Evolutionary conservation across 257 asterid genomes (phyloP), one percentile per base, ranked within the genome.

Genomic region (Anisodus tanguticus): DNA sequence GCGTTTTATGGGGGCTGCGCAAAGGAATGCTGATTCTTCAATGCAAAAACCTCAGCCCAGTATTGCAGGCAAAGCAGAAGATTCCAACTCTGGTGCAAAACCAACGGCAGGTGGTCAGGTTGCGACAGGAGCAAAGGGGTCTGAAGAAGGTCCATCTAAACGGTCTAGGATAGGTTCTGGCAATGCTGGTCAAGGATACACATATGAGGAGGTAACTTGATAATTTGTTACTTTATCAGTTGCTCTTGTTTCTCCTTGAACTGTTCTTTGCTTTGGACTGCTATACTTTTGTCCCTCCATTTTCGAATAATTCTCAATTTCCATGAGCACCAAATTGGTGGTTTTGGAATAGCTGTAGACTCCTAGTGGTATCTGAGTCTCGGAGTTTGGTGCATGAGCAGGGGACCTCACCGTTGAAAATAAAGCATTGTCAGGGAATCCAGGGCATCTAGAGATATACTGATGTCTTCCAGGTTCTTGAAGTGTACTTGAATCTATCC

Each of bases 181-280:
- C 35, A 97, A 97, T 95, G 99, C 99, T 86, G 99, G 99, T 83
- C 99, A 97, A 93, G 99, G 99, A 72, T 97, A 97, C 89, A 95
- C 98, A 60, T 97, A 90, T 86, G 99, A 97, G 84, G 99, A 97
- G 99, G 99, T 97, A 89, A 71, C 79, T 43, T 71, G 45, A 6
- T 70, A n/a, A 43, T 45, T 39, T n/a, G 22, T 71, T 71, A 17
- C 57, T 71, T 45, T 2, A 45, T 58, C 58, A 71, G 79, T 45
- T 70, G 9, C 79, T 71, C 16, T 4, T 71, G 79, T 43, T 43
- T 71, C 2, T 43, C 79, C 58, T 45, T 45, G 79, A 45, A 43
- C 58, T 45, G 35, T 9, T 71, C n/a, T 9, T 71, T 71, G 39
- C 43, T 9, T 71, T 71, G 57, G 58, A 43, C 49, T n/a, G 17